These are phyloP conservation scores for Penicillium sp. DNA, from an alignment of 2,329 filamentous ascomycete genomes.

Conservation along the genomic window DNA sequence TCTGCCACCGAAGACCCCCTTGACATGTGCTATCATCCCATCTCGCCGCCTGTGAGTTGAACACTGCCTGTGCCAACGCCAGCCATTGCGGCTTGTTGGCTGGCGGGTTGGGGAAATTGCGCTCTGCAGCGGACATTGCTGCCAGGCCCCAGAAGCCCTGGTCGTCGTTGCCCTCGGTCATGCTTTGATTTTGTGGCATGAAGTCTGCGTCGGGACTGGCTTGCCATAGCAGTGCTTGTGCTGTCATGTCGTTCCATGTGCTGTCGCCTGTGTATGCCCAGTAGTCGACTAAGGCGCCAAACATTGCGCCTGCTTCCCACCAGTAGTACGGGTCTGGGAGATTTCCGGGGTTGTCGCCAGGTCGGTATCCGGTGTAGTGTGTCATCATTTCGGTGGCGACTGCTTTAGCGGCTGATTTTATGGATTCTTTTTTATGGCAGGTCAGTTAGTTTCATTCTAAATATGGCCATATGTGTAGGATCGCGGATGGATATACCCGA, in stretches of 20 bases:
- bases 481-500: not conserved
- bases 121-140: slow-evolving; percentile 54
- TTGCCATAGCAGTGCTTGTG: slow-evolving; percentile 36
- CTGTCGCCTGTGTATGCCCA: slow-evolving; percentile 42
- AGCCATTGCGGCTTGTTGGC: slow-evolving; percentile 29
- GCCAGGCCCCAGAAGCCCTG: slow-evolving; percentile 57
- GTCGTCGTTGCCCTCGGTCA: slow-evolving; percentile 53
- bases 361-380: slow-evolving; percentile 48
- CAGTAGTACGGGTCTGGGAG: slow-evolving; percentile 47
- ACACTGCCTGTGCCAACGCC: slow-evolving; percentile 66
- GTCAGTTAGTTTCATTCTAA: not conserved
- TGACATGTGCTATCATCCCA: slow-evolving; percentile 67
- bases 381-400: slow-evolving; percentile 48
- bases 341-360: slow-evolving; percentile 50
- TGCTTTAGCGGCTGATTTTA: slow-evolving; percentile 44
- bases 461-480: not conserved
- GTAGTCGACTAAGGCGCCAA: slow-evolving; percentile 39
- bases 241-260: slow-evolving; percentile 36
- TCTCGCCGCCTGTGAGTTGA: slow-evolving; percentile 64
- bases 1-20: slow-evolving; percentile 78
- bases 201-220: slow-evolving; percentile 35
- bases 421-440: slow-evolving; percentile 33
- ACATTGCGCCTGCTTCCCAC: slow-evolving; percentile 45
- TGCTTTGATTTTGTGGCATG: slow-evolving; percentile 41
- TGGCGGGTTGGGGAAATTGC: slow-evolving; percentile 33